Evolutionary conservation across 179 eudicot species (phyloP).

Genomic region (Spergularia azorica): DNA sequence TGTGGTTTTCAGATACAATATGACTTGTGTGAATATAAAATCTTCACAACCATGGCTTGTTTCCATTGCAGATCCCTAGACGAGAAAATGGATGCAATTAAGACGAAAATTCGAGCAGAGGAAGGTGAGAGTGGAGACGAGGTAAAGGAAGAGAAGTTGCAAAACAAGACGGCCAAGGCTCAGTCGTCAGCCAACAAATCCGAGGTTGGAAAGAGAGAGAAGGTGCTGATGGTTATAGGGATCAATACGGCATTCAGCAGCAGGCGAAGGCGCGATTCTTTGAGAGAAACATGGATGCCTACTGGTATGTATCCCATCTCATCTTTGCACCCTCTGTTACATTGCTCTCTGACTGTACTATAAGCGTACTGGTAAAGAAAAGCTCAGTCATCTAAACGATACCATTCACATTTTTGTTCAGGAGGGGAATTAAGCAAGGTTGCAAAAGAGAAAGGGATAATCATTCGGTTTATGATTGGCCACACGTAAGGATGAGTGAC

Average conservation of each 20-base stretch:
- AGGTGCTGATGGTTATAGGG: slow-evolving; percentile 29
- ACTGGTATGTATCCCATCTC: slow-evolving; percentile 16
- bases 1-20: no score
- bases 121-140: neutral
- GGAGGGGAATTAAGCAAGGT: slow-evolving; percentile 20
- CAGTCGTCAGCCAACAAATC: neutral
- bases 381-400: neutral
- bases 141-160: neutral
- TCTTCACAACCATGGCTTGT: no score
- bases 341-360: neutral
- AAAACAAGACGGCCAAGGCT: neutral
- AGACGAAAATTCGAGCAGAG: slow-evolving; percentile 15
- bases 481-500: slow-evolving; percentile 26
- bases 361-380: neutral
- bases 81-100: slow-evolving; percentile 33
- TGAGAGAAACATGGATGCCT: slow-evolving; percentile 41
- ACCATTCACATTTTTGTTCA: neutral
- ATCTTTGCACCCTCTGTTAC: neutral
- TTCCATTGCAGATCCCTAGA: slow-evolving; percentile 28
- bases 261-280: slow-evolving; percentile 31
- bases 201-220: slow-evolving; percentile 4
- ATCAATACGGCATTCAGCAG: slow-evolving; percentile 39
- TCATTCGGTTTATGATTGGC: slow-evolving; percentile 37
- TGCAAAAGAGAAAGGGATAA: slow-evolving; percentile 30
- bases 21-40: no score